Base-by-base conservation (phyloP, 176 grass and related monocot species). In the Rhynchospora breviuscula region DNA sequence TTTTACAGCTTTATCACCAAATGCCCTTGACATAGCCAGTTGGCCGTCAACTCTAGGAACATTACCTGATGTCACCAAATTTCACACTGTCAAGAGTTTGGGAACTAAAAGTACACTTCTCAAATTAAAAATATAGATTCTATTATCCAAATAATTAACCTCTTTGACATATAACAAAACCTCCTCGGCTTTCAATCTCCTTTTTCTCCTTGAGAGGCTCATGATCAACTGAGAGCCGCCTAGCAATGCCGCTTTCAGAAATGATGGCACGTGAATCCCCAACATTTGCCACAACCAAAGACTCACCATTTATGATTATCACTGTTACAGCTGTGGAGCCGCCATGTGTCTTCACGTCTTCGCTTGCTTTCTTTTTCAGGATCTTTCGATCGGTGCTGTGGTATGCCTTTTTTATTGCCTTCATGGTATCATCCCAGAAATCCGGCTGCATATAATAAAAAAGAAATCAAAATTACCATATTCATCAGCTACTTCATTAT, bases 141-240 rank as follows among this genome's bases (percentile, higher is more conserved):
- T 40, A 43, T 18, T 43, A 43, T 67, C 12, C 11, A 53, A 53
- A 3, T 13, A 14, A 45, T 69, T 70, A 19, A 70, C 35, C 67
- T 70, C 17, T 70, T 70, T 70, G 44, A 8, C 4, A 17, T 19
- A 81, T 85, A 19, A 94, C 81, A 85, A 90, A 80, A 33, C 90
- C 84, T 10, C 92, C 90, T 53, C 77, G 62, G 40, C 63, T 79
- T 87, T 94, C 90, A 46, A 94, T 71, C 19, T 60, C 67, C 31
- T 29, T 5, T 60, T 47, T 84, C 90, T 92, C 86, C 13, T 76
- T 85, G n/a, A 92, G 51, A 40, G 90, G 92, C 57, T 90, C 86
- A 79, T 94, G 90, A 79, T 94, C 90, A 17, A 92, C 88, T 33
- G 92, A 92, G 13, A 92, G 57, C 85, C 90, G 92, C 78, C 88